phyloP scores from a whole-genome alignment of 345 rosid genomes.

The Eucalyptus victrix region DNA sequence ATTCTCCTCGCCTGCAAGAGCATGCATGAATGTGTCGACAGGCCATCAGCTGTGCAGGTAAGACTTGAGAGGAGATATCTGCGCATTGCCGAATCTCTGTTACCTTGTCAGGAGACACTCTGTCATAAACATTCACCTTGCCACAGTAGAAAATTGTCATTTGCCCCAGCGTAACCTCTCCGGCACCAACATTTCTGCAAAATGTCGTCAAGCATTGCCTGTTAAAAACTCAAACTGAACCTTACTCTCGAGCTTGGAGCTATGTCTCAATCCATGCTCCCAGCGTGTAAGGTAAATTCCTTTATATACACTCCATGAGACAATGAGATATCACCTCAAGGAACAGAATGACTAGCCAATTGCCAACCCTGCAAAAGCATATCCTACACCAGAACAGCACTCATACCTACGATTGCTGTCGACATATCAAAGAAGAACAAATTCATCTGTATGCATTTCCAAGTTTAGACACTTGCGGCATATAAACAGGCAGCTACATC shows the following conservation, averaged over 20 bases:
- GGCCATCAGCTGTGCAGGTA: constrained; percentile 17
- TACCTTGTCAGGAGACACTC: constrained; percentile 85
- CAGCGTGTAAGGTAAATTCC: not conserved
- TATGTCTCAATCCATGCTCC: not conserved
- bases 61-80: constrained; percentile 14
- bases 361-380: not conserved
- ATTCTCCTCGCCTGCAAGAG: constrained; percentile 75
- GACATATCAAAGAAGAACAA: not conserved
- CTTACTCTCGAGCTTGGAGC: not conserved
- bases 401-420: not conserved
- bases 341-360: not conserved
- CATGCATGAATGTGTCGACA: constrained; percentile 20
- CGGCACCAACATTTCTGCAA: constrained; percentile 37
- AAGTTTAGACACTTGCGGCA: not conserved
- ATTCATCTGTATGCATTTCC: not conserved
- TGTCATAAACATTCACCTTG: constrained; percentile 82
- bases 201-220: not conserved
- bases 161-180: constrained; percentile 36
- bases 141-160: constrained; percentile 95
- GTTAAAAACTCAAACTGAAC: not conserved
- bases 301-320: not conserved
- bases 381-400: not conserved
- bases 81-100: constrained; percentile 13
- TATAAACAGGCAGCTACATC: not conserved
- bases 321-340: not conserved